phyloP scores from a whole-genome alignment of 768 basidiomycete genomes.

The Podaxis sp. region DNA sequence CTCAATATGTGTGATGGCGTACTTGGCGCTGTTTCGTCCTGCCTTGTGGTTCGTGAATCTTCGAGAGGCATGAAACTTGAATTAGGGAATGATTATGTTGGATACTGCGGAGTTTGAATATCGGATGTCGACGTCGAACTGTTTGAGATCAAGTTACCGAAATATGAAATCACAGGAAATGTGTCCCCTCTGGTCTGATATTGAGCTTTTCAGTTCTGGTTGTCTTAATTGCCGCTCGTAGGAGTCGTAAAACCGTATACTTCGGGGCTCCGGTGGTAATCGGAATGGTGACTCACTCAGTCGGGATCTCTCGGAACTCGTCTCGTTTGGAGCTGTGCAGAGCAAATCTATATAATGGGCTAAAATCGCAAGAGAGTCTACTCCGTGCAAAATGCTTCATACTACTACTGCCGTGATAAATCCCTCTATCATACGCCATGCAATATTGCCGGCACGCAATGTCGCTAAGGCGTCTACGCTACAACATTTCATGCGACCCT shows the following conservation, averaged over 20 bases:
- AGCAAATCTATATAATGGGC: background rate
- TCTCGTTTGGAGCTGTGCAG: background rate
- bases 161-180: background rate
- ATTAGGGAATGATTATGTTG: background rate
- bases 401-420: background rate
- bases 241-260: background rate
- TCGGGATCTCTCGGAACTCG: slow-evolving; percentile 10
- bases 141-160: background rate
- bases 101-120: background rate
- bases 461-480: background rate
- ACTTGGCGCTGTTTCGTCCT: too few species aligned
- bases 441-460: slow-evolving; percentile 6
- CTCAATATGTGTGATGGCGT: too few species aligned
- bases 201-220: background rate
- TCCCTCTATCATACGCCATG: slow-evolving; percentile 1
- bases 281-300: slow-evolving; percentile 8
- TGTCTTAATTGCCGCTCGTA: background rate
- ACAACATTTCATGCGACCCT: background rate
- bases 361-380: background rate
- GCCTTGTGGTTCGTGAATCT: too few species aligned
- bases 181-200: background rate
- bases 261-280: slow-evolving; percentile 1
- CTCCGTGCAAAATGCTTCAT: slow-evolving; percentile 11
- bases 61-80: background rate
- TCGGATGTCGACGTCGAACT: background rate